A percentile compares a stretch with the other conserved stretches of the same genome.
phyloP scores from a whole-genome alignment of 2,329 filamentous ascomycete species.

The Trichophyton mentagrophytes region DNA sequence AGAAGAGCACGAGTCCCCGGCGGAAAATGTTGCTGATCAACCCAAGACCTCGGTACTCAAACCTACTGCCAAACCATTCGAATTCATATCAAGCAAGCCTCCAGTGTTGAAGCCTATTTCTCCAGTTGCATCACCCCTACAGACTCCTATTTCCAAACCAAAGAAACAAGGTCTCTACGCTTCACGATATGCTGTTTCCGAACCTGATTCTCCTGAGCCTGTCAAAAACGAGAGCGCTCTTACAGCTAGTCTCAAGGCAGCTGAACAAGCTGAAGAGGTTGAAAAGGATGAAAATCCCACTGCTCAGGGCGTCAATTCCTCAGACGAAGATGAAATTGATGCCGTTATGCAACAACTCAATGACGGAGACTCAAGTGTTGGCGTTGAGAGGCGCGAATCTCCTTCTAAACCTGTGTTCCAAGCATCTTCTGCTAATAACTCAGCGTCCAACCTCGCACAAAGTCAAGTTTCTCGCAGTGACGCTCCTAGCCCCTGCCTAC shows the following conservation, averaged over 20 bases:
- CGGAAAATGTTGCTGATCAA: not conserved
- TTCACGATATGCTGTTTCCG: slow-evolving; percentile 23
- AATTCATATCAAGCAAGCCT: slow-evolving; percentile 26
- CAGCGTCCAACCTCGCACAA: slow-evolving; percentile 9
- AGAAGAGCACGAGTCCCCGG: not conserved
- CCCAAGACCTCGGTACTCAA: slow-evolving; percentile 5
- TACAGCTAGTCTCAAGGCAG: not conserved
- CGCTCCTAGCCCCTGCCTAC: slow-evolving; percentile 60
- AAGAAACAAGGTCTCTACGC: slow-evolving; percentile 22
- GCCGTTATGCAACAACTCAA: slow-evolving; percentile 81
- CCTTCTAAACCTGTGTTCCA: slow-evolving; percentile 9
- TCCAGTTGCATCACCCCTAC: slow-evolving; percentile 9
- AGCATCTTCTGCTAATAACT: slow-evolving; percentile 4
- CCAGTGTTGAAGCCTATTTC: slow-evolving; percentile 14
- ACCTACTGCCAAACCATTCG: slow-evolving; percentile 51
- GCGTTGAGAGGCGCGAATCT: slow-evolving; percentile 50
- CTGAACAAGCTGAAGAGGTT: slow-evolving; percentile 11
- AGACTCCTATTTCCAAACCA: slow-evolving; percentile 10
- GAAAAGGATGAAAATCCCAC: slow-evolving; percentile 13
- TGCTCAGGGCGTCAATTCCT: slow-evolving; percentile 18
- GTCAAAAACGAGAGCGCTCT: slow-evolving; percentile 13
- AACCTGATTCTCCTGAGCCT: slow-evolving; percentile 16
- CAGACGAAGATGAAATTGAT: slow-evolving; percentile 62
- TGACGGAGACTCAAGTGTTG: slow-evolving; percentile 57
- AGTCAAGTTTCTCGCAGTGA: slow-evolving; percentile 44